Conservation (phyloP, 495 filamentous ascomycete genomes). For the Melanomma pulvis-pyrius region DNA sequence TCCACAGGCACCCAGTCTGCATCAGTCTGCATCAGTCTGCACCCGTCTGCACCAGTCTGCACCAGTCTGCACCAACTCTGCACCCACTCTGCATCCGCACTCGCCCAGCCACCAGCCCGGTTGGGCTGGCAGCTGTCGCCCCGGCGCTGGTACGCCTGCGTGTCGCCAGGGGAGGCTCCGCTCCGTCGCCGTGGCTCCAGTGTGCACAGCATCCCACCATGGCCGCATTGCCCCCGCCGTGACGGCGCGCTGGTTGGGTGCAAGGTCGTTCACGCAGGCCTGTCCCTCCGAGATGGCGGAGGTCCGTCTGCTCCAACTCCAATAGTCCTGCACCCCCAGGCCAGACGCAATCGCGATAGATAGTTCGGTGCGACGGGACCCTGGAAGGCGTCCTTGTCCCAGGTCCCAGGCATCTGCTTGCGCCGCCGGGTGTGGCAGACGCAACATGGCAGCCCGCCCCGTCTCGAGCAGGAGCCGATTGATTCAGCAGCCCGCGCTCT, state of each 20-base stretch:
- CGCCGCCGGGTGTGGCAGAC: constrained; percentile 32
- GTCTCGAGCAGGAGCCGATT: constrained; percentile 3
- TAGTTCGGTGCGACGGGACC: constrained; percentile 16
- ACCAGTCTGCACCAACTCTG: too few species aligned
- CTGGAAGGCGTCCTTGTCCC: constrained; percentile 11
- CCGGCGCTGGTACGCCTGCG: constrained; percentile 12
- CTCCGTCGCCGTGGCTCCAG: constrained; percentile 22
- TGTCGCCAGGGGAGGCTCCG: background rate
- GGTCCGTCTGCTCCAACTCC: constrained; percentile 5
- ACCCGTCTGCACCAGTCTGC: too few species aligned
- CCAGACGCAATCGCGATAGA: constrained; percentile 19
- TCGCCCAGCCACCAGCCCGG: constrained; percentile 31
- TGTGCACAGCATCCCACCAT: constrained; percentile 19
- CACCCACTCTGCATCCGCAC: too few species aligned
- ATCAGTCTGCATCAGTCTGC: too few species aligned
- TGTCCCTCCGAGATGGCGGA: constrained; percentile 22
- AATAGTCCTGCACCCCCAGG: constrained; percentile 20
- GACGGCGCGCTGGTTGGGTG: background rate
- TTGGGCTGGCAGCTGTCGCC: constrained; percentile 31
- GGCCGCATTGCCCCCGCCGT: constrained; percentile 16
- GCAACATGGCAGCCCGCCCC: constrained; percentile 19
- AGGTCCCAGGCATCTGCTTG: background rate
- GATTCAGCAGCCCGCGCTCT: background rate
- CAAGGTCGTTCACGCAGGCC: constrained; percentile 19
- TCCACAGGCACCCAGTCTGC: constrained; percentile 7